A percentile compares a stretch with the other conserved stretches of the same genome.
Conservation (phyloP, 2,329 filamentous ascomycete genomes). For the Exophiala bonariae region DNA sequence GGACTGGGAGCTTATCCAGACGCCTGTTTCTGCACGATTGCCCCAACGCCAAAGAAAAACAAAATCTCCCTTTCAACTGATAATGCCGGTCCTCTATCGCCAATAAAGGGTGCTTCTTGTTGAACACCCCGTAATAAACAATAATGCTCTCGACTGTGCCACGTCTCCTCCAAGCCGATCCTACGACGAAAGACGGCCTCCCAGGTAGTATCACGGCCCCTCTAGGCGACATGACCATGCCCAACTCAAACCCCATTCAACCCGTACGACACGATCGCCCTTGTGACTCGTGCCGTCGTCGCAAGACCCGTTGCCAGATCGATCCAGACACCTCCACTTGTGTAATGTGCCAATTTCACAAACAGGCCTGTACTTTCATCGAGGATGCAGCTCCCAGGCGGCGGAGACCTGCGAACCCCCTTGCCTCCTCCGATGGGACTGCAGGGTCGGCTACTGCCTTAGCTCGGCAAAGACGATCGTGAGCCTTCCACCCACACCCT, state of each 20-base stretch:
- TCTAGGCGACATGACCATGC: slow-evolving; percentile 13
- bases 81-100: slow-evolving; percentile 5
- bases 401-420: slow-evolving; percentile 18
- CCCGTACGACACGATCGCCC: slow-evolving; percentile 21
- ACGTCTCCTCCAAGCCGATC: slow-evolving; percentile 14
- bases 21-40: not conserved
- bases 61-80: slow-evolving; percentile 1
- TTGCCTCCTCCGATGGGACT: slow-evolving; percentile 8
- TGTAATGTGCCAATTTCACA: slow-evolving; percentile 27
- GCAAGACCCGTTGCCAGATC: slow-evolving; percentile 28
- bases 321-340: slow-evolving; percentile 16
- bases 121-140: slow-evolving; percentile 14
- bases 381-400: slow-evolving; percentile 27
- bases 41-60: not conserved
- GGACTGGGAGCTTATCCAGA: not conserved
- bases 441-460: slow-evolving; percentile 15
- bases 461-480: slow-evolving; percentile 24
- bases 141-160: slow-evolving; percentile 24
- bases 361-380: slow-evolving; percentile 28
- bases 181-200: slow-evolving; percentile 8
- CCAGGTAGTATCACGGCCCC: slow-evolving; percentile 9
- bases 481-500: slow-evolving; percentile 15
- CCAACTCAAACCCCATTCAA: slow-evolving; percentile 7
- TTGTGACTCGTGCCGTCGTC: slow-evolving; percentile 27
- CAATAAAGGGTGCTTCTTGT: slow-evolving; percentile 16